Conservation (phyloP, 768 basidiomycete genomes). For the Dendrothele bispora region DNA sequence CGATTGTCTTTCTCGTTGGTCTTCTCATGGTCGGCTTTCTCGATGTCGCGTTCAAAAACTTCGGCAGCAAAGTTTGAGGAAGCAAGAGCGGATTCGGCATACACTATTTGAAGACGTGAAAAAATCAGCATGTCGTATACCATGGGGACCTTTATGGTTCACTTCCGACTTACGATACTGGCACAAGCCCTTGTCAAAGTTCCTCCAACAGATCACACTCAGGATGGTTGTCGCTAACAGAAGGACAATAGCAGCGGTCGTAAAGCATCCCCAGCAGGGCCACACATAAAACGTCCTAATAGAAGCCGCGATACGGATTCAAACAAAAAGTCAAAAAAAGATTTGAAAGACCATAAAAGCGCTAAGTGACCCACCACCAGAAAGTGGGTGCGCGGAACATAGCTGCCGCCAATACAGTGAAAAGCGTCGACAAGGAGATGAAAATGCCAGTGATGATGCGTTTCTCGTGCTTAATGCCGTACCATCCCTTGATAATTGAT, state of each 20-base stretch:
- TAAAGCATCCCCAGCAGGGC: slow-evolving; percentile 50
- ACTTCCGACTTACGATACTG: slow-evolving; percentile 57
- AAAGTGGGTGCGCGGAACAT: slow-evolving; percentile 50
- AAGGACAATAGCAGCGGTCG: slow-evolving; percentile 42
- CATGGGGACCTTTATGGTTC: too few relatives aligned
- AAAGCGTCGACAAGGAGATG: slow-evolving; percentile 37
- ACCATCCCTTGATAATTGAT: slow-evolving; percentile 41
- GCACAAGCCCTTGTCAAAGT: slow-evolving; percentile 52
- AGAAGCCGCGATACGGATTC: too few relatives aligned
- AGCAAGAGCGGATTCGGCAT: slow-evolving; percentile 19
- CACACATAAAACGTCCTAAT: slow-evolving; percentile 47
- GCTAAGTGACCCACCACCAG: slow-evolving; percentile 32
- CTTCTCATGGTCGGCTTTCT: slow-evolving; percentile 6
- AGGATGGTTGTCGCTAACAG: slow-evolving; percentile 29
- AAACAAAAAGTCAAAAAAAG: slow-evolving; percentile 23
- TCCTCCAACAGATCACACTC: slow-evolving; percentile 28
- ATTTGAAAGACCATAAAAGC: slow-evolving; percentile 20
- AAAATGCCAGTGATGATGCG: slow-evolving; percentile 41
- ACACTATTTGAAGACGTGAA: too few relatives aligned
- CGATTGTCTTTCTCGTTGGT: too few relatives aligned
- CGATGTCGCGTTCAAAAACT: slow-evolving; percentile 22
- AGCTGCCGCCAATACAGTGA: slow-evolving; percentile 36
- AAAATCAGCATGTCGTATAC: too few relatives aligned
- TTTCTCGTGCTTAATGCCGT: slow-evolving; percentile 47
- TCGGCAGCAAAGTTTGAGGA: slow-evolving; percentile 18